phyloP scores from a whole-genome alignment of 805 yeast genomes.

The Candida takata region DNA sequence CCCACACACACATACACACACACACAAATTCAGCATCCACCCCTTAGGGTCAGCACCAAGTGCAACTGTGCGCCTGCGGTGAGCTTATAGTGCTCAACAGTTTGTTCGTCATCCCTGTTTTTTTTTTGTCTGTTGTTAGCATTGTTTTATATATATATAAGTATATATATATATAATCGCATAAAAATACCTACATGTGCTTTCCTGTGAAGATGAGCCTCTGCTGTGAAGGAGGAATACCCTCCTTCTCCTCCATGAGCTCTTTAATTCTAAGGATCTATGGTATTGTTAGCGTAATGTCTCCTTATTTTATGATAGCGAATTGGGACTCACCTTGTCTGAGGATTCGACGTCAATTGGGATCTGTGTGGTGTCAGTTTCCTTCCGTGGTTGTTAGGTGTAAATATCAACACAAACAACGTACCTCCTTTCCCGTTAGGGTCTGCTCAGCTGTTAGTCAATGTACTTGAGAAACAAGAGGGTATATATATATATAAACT shows the following conservation, averaged over 20 bases:
- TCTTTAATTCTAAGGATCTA: slow-evolving; percentile 72
- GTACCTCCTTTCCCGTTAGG: slow-evolving; percentile 69
- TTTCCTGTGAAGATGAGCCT: slow-evolving; percentile 85
- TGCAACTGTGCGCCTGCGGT: slow-evolving; percentile 84
- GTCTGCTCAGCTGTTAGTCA: too few species aligned
- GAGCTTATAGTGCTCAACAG: slow-evolving; percentile 67
- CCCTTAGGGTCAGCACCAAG: slow-evolving; percentile 86
- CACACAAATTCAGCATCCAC: slow-evolving; percentile 45
- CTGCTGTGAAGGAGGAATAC: slow-evolving; percentile 95
- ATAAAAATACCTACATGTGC: slow-evolving; percentile 67
- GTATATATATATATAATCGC: too few species aligned
- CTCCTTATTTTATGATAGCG: neutral
- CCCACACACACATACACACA: too few species aligned
- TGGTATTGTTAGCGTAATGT: slow-evolving; percentile 26
- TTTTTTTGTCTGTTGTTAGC: slow-evolving; percentile 9
- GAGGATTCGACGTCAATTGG: slow-evolving; percentile 66
- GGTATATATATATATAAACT: too few species aligned
- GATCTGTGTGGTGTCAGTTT: too few species aligned
- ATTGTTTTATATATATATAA: too few species aligned
- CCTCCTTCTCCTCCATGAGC: slow-evolving; percentile 91
- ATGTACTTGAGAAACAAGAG: too few species aligned
- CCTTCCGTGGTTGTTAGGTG: too few species aligned
- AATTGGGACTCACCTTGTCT: slow-evolving; percentile 44
- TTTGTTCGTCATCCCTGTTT: slow-evolving; percentile 63
- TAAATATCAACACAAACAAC: too few species aligned